These are phyloP conservation scores for Aphanomyces invadans DNA, from an alignment of 352 stramenopile genomes.

Conservation along the genomic window DNA sequence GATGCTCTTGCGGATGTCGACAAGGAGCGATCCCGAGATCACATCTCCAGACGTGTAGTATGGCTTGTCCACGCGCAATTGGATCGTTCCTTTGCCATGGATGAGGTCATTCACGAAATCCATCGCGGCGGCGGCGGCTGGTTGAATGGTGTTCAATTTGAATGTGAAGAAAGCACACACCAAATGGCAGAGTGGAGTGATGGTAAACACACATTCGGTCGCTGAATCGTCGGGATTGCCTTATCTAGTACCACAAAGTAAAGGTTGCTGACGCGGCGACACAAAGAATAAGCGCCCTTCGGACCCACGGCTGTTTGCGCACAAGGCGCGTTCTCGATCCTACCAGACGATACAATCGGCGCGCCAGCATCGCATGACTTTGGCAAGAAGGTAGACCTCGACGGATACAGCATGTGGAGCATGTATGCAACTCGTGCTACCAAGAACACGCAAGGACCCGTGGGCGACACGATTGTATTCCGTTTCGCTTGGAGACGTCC, in stretches of 20 bases:
- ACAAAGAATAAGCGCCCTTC: too few relatives aligned
- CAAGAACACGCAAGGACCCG: not conserved
- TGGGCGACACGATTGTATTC: not conserved
- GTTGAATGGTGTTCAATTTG: not conserved
- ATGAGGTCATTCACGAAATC: constrained; percentile 24
- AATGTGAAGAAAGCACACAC: not conserved
- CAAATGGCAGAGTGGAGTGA: not conserved
- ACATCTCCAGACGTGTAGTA: constrained; percentile 60
- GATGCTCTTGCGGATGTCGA: constrained; percentile 49
- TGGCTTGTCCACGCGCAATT: constrained; percentile 43
- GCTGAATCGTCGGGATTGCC: too few relatives aligned
- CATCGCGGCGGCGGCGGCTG: not conserved
- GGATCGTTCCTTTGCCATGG: constrained; percentile 56
- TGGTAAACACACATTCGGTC: not conserved
- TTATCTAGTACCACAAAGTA: too few relatives aligned
- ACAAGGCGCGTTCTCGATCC: not conserved
- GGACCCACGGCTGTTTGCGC: not conserved
- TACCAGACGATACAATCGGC: not conserved
- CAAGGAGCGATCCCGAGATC: constrained; percentile 48
- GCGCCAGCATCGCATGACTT: constrained; percentile 1
- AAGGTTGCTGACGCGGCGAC: too few relatives aligned
- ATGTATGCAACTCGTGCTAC: not conserved
- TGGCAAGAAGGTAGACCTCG: not conserved
- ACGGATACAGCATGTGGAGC: not conserved
- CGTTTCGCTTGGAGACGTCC: not conserved